Conservation (phyloP, 495 filamentous ascomycete species). For the Annulohypoxylon stygium region DNA sequence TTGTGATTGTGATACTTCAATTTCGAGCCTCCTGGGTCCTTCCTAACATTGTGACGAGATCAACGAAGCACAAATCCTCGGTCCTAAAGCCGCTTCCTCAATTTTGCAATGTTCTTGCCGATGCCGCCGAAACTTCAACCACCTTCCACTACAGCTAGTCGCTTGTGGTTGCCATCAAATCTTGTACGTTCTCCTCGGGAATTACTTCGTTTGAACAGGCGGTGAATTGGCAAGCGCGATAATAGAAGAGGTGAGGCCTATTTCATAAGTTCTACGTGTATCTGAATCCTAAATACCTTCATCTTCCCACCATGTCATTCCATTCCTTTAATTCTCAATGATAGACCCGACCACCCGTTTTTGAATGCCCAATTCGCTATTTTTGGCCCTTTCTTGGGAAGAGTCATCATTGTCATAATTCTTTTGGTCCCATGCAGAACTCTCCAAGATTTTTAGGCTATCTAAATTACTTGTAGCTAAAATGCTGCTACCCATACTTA, state of each 20-base stretch:
- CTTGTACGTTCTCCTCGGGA: background rate
- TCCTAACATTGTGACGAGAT: background rate
- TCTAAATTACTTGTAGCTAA: conserved; percentile 30
- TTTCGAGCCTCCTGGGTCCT: background rate
- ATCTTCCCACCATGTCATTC: conserved; percentile 2
- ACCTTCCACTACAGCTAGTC: conserved; percentile 1
- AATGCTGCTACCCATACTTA: conserved; percentile 36
- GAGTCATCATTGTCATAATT: conserved; percentile 18
- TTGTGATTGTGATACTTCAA: background rate
- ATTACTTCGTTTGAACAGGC: background rate
- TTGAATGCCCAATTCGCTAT: conserved; percentile 13
- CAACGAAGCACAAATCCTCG: background rate
- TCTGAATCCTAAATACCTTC: background rate
- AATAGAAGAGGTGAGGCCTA: background rate
- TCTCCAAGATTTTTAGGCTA: conserved; percentile 8
- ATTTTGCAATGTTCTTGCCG: background rate
- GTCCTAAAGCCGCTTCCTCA: background rate
- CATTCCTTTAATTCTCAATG: background rate
- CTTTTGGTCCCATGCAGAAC: conserved; percentile 15
- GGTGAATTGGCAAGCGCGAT: conserved; percentile 4
- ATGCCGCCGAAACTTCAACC: background rate
- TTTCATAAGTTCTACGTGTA: background rate
- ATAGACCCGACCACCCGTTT: background rate
- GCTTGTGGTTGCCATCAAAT: conserved; percentile 10
- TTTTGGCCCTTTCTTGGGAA: conserved; percentile 43